Conservation (phyloP, 2,329 filamentous ascomycete genomes). For the Onygenales sp. region DNA sequence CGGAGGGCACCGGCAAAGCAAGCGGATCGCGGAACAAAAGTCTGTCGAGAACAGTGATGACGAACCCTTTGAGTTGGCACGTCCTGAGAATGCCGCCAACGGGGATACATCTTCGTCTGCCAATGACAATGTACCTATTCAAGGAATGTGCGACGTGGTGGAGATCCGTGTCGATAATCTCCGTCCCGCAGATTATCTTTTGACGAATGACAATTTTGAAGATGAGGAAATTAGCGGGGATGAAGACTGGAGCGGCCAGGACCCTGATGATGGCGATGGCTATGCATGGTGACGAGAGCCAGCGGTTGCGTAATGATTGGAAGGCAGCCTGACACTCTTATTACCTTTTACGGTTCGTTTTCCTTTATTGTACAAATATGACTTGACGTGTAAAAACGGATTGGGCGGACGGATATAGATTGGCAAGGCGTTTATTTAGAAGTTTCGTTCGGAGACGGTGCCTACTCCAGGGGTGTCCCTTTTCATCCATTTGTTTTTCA, state of each 20-base stretch:
- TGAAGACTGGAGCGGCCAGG: constrained; percentile 51
- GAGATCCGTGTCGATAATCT: constrained; percentile 53
- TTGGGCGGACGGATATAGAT: no score
- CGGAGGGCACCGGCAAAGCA: constrained; percentile 27
- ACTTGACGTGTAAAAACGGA: no score
- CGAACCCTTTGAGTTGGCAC: constrained; percentile 2
- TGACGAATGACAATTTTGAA: constrained; percentile 50
- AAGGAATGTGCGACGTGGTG: constrained; percentile 51
- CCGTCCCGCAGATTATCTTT: constrained; percentile 49
- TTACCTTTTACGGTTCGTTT: constrained; percentile 9
- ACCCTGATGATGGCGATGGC: constrained; percentile 23
- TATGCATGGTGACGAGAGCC: constrained; percentile 20
- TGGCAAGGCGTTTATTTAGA: no score
- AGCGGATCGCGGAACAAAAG: constrained; percentile 24
- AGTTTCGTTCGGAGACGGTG: no score
- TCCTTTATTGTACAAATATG: constrained; percentile 12
- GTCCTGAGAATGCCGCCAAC: constrained; percentile 6
- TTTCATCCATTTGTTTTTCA: no score
- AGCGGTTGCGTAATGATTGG: not conserved
- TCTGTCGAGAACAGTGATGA: constrained; percentile 6
- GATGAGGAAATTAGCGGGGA: constrained; percentile 52
- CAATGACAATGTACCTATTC: constrained; percentile 24
- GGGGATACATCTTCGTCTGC: constrained; percentile 2
- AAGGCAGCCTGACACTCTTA: not conserved
- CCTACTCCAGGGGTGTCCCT: no score